Evolutionary conservation across 2,329 filamentous ascomycete species (phyloP).

Genomic region (Endoconidiophora laricicola): DNA sequence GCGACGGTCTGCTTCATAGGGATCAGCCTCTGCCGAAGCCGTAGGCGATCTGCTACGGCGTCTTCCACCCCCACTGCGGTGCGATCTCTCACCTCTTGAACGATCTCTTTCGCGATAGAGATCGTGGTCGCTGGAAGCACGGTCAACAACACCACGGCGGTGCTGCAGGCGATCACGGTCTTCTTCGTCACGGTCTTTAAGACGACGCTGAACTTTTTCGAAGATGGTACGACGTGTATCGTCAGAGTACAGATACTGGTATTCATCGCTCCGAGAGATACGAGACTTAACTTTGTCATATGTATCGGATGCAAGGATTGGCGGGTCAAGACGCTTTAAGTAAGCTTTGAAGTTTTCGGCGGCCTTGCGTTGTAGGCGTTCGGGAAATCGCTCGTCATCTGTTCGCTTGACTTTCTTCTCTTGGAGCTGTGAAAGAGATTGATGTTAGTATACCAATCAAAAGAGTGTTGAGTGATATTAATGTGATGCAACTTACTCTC

Average conservation of each 20-base stretch:
- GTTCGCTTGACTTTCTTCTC: conserved; percentile 70
- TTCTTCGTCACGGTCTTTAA: conserved; percentile 85
- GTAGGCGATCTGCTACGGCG: conserved; percentile 58
- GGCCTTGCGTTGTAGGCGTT: conserved; percentile 71
- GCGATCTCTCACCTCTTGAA: conserved; percentile 44
- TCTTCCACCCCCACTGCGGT: conserved; percentile 35
- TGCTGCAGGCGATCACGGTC: conserved; percentile 42
- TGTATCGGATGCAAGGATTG: conserved; percentile 58
- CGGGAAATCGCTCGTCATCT: conserved; percentile 71
- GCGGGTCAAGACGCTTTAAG: conserved; percentile 81
- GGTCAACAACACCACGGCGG: conserved; percentile 35
- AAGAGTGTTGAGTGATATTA: not conserved
- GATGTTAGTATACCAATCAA: not conserved
- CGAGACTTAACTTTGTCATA: conserved; percentile 78
- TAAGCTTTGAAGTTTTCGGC: conserved; percentile 70
- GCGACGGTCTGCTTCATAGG: conserved; percentile 87
- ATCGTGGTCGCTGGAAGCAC: conserved; percentile 32
- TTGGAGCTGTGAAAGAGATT: conserved; percentile 38
- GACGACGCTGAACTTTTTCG: conserved; percentile 75
- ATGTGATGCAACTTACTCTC: conserved; percentile 34
- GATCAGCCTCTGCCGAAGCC: conserved; percentile 48
- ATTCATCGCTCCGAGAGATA: conserved; percentile 69
- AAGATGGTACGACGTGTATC: conserved; percentile 71
- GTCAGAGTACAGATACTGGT: conserved; percentile 64
- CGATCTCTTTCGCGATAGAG: conserved; percentile 42